Evolutionary conservation across 2,329 filamentous ascomycete species (phyloP), one percentile per base, ranked within the genome.

Genomic region (Trichophyton verrucosum): DNA sequence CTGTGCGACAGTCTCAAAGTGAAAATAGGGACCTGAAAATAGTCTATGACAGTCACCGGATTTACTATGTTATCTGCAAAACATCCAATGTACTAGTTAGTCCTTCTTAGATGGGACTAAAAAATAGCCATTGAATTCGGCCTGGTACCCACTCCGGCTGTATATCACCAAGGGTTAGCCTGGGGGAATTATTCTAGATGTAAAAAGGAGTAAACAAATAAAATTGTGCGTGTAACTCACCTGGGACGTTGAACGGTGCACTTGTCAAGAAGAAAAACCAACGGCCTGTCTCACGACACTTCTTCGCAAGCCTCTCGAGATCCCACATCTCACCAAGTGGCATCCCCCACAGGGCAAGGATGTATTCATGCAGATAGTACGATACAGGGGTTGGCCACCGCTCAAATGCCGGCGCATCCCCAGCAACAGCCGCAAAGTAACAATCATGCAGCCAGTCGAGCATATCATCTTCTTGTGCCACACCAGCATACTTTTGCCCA

Each of bases 371-470:
- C 63, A 76, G 63, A 65, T 69, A 69, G 51, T 71, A 70, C 24
- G 63, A 49, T 30, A 70, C 64, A 7, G 66, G 61, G 4, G 81
- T 80, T 1, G 85, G 84, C 71, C 82, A 82, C 0, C 80, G 78
- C 73, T 89, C 86, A 63, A 89, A 87, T 0, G 80, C 76, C 20
- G 80, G 81, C 11, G 79, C 75, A 68, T 89, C 86, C 0, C 83
- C 83, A 0, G 80, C 84, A 1, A 86, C 84, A 0, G 82, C 83
- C 0, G 85, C 77, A 65, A 89, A 88, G 59, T 85, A 84, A 65
- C 80, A 82, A 67, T 89, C 84, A 75, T 87, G 86, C 62, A 89
- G 64, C 85, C 86, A 89, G 59, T 82, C 79, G 6, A 82, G 74
- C 3, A 85, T 79, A 51, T 79, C 79, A 56, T 81, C 72, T 57